Conservation (phyloP, 2,329 filamentous ascomycete genomes). For the Rutstroemia sp. region DNA sequence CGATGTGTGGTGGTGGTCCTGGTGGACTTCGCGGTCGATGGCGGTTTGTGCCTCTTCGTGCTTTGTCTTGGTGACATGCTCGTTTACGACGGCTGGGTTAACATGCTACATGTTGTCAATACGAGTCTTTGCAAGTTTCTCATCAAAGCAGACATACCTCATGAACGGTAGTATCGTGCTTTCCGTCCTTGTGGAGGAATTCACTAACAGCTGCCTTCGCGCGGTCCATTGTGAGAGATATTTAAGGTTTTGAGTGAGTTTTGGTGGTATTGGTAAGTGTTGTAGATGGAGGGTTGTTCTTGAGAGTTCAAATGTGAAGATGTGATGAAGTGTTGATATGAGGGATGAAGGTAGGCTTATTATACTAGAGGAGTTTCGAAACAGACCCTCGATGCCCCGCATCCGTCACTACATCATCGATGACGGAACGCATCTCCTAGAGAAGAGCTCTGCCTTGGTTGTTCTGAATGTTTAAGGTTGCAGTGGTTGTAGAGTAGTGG, state of each 20-base stretch:
- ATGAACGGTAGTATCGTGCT: slow-evolving; percentile 64
- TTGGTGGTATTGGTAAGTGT: not conserved
- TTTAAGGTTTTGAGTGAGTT: not conserved
- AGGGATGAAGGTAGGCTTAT: not conserved
- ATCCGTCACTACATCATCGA: slow-evolving; percentile 20
- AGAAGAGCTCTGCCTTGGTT: not conserved
- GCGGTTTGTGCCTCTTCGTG: slow-evolving; percentile 57
- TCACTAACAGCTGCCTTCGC: slow-evolving; percentile 54
- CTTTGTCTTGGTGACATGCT: slow-evolving; percentile 50
- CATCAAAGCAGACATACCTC: slow-evolving; percentile 33
- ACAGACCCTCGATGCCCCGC: not conserved
- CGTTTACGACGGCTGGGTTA: slow-evolving; percentile 51
- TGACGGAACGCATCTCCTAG: slow-evolving; percentile 7
- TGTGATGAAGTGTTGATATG: not conserved
- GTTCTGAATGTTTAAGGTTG: not conserved
- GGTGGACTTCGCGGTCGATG: slow-evolving; percentile 61
- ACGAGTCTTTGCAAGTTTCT: not conserved
- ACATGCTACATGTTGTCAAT: slow-evolving; percentile 30
- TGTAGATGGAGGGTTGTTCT: not conserved
- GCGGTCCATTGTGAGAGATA: slow-evolving; percentile 45
- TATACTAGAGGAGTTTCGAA: not conserved
- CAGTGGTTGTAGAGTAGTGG: not conserved
- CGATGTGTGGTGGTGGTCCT: slow-evolving; percentile 65
- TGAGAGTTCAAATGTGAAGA: too few relatives aligned
- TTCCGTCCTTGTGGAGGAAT: slow-evolving; percentile 54